phyloP scores from a whole-genome alignment of 352 stramenopile species.

The Phytophthora tentaculata region DNA sequence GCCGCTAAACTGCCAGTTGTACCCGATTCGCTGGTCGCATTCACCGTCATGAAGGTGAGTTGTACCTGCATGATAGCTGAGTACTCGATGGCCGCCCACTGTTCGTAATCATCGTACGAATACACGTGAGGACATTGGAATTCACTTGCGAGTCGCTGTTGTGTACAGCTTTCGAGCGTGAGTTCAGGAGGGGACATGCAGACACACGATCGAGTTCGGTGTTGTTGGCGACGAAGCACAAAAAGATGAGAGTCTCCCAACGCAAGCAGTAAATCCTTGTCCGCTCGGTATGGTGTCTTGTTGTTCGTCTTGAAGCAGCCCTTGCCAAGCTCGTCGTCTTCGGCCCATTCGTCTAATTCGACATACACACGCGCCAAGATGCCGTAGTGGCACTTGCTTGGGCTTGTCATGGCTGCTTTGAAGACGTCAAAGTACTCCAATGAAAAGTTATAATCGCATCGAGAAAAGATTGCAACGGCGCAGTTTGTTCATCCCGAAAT shows the following conservation, averaged over 20 bases:
- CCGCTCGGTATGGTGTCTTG: constrained; percentile 24
- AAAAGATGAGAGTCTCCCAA: constrained; percentile 32
- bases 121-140: constrained; percentile 52
- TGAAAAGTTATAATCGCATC: too few species aligned
- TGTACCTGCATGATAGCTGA: constrained; percentile 43
- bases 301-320: constrained; percentile 33
- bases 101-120: constrained; percentile 41
- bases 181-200: constrained; percentile 37
- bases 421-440: neutral
- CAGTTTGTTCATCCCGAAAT: constrained; percentile 29
- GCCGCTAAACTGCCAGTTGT: constrained; percentile 31
- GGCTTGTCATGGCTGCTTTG: constrained; percentile 10
- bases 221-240: constrained; percentile 27
- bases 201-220: constrained; percentile 20
- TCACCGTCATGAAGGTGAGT: constrained; percentile 46
- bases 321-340: constrained; percentile 29
- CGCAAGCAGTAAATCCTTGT: constrained; percentile 39
- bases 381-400: constrained; percentile 28
- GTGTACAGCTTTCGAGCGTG: constrained; percentile 26
- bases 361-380: constrained; percentile 32
- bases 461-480: too few species aligned
- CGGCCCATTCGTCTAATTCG: constrained; percentile 29
- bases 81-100: constrained; percentile 35
- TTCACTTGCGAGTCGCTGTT: constrained; percentile 33
- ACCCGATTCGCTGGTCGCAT: neutral